A percentile compares a stretch with the other conserved stretches of the same genome.
Conservation (phyloP, 75 land plant genomes). For the Larix kaempferi region DNA sequence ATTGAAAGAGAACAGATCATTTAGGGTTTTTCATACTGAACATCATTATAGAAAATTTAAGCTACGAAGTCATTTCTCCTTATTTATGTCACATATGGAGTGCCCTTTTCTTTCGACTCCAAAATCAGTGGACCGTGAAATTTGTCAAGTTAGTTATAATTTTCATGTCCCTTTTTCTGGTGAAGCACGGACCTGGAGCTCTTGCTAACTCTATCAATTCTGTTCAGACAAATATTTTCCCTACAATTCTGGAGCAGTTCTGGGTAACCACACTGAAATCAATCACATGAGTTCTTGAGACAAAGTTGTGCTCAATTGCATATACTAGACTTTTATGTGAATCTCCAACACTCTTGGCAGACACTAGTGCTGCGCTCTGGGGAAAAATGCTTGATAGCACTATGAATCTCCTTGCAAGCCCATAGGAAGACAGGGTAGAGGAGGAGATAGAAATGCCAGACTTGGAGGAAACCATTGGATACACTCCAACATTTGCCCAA, state of each 20-base stretch:
- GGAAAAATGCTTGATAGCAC: conserved; percentile 86
- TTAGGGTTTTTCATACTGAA: conserved; percentile 92
- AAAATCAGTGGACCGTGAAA: conserved; percentile 48
- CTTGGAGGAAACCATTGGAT: conserved; percentile 68
- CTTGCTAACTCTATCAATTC: conserved; percentile 72
- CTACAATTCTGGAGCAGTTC: conserved; percentile 64
- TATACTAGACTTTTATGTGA: conserved; percentile 82
- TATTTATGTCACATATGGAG: conserved; percentile 66
- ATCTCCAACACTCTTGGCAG: conserved; percentile 50
- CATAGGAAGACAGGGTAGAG: conserved; percentile 77
- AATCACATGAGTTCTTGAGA: conserved; percentile 72
- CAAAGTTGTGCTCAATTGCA: conserved; percentile 82
- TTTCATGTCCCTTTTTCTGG: conserved; percentile 81
- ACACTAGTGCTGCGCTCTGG: conserved; percentile 40
- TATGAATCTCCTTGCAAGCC: conserved; percentile 71
- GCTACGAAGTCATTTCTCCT: conserved; percentile 56
- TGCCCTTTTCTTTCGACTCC: conserved; percentile 59
- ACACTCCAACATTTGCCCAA: conserved; percentile 70
- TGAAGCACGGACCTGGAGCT: conserved; percentile 63
- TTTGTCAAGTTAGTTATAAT: conserved; percentile 76
- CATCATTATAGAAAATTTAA: conserved; percentile 78
- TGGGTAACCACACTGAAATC: conserved; percentile 79
- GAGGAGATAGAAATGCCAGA: conserved; percentile 82
- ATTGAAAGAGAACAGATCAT: conserved; percentile 65
- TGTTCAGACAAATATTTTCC: conserved; percentile 64